These are phyloP conservation scores for Hypoxylon subgilvum DNA, from an alignment of 495 filamentous ascomycete genomes.

Conservation along the genomic window DNA sequence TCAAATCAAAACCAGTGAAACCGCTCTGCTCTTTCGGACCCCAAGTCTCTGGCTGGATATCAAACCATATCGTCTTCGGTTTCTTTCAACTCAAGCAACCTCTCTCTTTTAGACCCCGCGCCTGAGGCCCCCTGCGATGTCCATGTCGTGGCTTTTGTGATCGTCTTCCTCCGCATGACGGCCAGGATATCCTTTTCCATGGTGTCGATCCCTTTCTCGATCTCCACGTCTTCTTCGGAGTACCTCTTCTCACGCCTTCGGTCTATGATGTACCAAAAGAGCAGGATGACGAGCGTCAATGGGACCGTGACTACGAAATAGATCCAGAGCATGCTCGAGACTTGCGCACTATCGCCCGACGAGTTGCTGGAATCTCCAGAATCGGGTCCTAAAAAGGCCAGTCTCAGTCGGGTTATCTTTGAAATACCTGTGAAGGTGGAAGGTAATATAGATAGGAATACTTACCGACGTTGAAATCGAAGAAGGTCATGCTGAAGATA, in stretches of 20 bases:
- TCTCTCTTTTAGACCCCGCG: not conserved
- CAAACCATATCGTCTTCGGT: slow-evolving; percentile 5
- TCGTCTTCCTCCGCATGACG: slow-evolving; percentile 58
- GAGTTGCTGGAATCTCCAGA: slow-evolving; percentile 9
- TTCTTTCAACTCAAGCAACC: not conserved
- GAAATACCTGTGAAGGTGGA: too few relatives aligned
- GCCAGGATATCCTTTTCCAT: slow-evolving; percentile 62
- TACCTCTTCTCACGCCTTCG: slow-evolving; percentile 51
- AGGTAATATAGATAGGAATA: too few relatives aligned
- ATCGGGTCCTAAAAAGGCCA: slow-evolving; percentile 15
- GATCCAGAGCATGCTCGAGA: slow-evolving; percentile 58
- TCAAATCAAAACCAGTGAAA: too few relatives aligned
- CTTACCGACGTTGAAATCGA: slow-evolving; percentile 55
- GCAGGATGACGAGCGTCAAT: slow-evolving; percentile 53
- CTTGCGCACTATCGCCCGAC: slow-evolving; percentile 25
- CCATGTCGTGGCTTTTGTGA: slow-evolving; percentile 59
- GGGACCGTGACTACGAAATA: slow-evolving; percentile 62
- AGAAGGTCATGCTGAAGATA: slow-evolving; percentile 64
- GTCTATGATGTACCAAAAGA: slow-evolving; percentile 56
- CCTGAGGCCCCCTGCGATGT: slow-evolving; percentile 25
- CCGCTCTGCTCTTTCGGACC: not conserved
- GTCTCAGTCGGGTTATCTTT: too few relatives aligned
- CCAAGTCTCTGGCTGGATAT: not conserved
- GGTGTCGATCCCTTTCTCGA: slow-evolving; percentile 58
- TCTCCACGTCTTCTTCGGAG: slow-evolving; percentile 52